phyloP scores from a whole-genome alignment of 768 basidiomycete genomes.

The Rhizopogon vinicolor region DNA sequence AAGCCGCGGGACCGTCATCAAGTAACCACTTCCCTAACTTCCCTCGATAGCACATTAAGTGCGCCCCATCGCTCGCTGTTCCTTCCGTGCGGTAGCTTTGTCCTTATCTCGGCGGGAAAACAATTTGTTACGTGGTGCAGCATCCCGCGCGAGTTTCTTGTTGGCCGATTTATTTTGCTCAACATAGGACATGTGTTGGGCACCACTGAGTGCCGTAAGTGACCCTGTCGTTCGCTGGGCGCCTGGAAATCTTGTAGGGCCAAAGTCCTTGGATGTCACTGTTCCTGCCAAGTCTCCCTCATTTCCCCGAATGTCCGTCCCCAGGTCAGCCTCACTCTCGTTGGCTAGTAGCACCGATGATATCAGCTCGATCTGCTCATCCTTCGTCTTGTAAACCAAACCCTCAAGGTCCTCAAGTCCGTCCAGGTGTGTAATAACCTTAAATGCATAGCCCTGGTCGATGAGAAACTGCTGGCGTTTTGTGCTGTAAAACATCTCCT shows the following conservation, averaged over 20 bases:
- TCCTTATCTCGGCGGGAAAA: conserved; percentile 84
- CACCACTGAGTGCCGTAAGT: conserved; percentile 80
- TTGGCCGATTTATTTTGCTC: conserved; percentile 92
- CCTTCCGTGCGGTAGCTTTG: conserved; percentile 49
- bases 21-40: background rate
- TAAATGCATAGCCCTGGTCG: conserved; percentile 99
- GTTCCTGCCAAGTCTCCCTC: conserved; percentile 85
- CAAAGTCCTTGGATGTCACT: conserved; percentile 83
- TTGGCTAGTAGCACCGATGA: conserved; percentile 88
- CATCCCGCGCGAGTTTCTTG: conserved; percentile 60
- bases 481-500: conserved; percentile 99
- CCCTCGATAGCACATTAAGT: conserved; percentile 11
- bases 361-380: conserved; percentile 96
- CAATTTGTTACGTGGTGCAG: conserved; percentile 63
- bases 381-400: conserved; percentile 85
- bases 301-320: conserved; percentile 76
- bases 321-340: conserved; percentile 86
- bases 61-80: conserved; percentile 30
- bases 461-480: conserved; percentile 99
- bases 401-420: conserved; percentile 83
- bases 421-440: conserved; percentile 97
- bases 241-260: conserved; percentile 55
- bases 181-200: conserved; percentile 88
- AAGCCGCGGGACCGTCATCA: background rate
- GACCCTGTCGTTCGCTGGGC: conserved; percentile 80